These are phyloP conservation scores for Syncephalastrum contaminatum DNA, from an alignment of 371 early-diverging fungal genomes.

Conservation along the genomic window DNA sequence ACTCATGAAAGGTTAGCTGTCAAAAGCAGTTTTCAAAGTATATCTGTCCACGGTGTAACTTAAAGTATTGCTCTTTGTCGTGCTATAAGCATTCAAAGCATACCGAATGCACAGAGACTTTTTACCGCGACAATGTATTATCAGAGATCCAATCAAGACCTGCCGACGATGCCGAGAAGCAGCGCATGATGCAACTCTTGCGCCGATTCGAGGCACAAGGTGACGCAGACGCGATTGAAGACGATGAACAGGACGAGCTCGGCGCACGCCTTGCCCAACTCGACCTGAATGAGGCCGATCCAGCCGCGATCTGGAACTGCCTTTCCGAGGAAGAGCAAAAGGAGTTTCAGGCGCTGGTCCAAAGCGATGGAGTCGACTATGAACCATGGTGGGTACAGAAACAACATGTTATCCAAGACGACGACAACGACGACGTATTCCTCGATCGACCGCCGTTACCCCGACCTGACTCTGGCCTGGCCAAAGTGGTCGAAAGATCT, in stretches of 20 bases:
- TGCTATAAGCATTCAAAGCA: constrained; percentile 64
- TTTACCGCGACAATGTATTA: constrained; percentile 60
- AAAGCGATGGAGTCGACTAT: constrained; percentile 15
- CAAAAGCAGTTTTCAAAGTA: constrained; percentile 57
- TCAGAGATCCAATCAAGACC: constrained; percentile 57
- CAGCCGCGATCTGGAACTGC: constrained; percentile 52
- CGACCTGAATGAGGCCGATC: constrained; percentile 52
- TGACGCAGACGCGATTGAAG: constrained; percentile 16
- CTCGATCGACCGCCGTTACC: constrained; percentile 13
- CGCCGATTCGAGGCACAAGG: constrained; percentile 53
- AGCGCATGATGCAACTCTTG: constrained; percentile 55
- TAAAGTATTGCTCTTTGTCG: constrained; percentile 63
- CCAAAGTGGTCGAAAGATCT: constrained; percentile 14
- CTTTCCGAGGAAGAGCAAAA: constrained; percentile 52
- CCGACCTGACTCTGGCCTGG: constrained; percentile 17
- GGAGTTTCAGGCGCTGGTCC: constrained; percentile 44
- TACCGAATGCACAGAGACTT: constrained; percentile 64
- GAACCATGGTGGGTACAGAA: constrained; percentile 43
- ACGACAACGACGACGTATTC: background rate
- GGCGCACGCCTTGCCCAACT: constrained; percentile 45
- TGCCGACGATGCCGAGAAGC: constrained; percentile 38
- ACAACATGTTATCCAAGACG: constrained; percentile 2
- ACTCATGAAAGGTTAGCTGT: constrained; percentile 21
- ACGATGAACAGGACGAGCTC: constrained; percentile 36
- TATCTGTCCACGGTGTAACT: constrained; percentile 71